Evolutionary conservation across 371 early-diverging fungal genomes (phyloP), one percentile per base, ranked within the genome.

Genomic region (Parasitella parasitica): DNA sequence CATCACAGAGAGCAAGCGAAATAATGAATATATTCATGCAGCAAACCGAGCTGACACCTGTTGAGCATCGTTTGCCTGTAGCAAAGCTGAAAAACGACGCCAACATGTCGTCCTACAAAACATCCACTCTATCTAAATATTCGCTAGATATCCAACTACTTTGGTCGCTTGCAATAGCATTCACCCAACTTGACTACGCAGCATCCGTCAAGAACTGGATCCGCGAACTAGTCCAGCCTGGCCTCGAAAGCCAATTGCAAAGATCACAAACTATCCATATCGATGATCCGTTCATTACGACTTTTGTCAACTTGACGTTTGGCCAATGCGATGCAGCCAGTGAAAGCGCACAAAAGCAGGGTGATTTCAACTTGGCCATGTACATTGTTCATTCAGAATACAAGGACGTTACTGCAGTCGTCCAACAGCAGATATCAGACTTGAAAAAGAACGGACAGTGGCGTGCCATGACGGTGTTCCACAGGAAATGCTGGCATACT

Each of bases 261-360:
- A n/a, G 50, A 6, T 35, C 32, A 5, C 6, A 6, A 3, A 41
- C 15, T 35, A 39, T 46, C 12, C 15, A 60, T 27, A 15, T 11
- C 0, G 11, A 53, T 18, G 69, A 69, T 34, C 57, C 61, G 1
- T 69, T 57, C 38, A 38, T 46, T 4, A 30, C 34, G 1, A 37
- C 41, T 4, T 69, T 69, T 61, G 41, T 39, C 13, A 49, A 55
- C 15, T 36, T 69, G 6, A 28, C 57, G 0, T 69, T 53, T 63
- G 69, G 69, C 7, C 64, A 69, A 12, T 39, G 39, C 4, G 50
- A 57, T 4, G 24, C 24, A n/a, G 69, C 69, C 0, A 16, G 55
- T 24, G 57, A 63, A 46, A 24, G 28, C 34, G 57, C 64, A 6
- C 38, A 43, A n/a, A 6, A 13, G 7, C 18, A 28, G 9, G 38